Conservation (phyloP, 345 rosid species). For the Angophora floribunda region DNA sequence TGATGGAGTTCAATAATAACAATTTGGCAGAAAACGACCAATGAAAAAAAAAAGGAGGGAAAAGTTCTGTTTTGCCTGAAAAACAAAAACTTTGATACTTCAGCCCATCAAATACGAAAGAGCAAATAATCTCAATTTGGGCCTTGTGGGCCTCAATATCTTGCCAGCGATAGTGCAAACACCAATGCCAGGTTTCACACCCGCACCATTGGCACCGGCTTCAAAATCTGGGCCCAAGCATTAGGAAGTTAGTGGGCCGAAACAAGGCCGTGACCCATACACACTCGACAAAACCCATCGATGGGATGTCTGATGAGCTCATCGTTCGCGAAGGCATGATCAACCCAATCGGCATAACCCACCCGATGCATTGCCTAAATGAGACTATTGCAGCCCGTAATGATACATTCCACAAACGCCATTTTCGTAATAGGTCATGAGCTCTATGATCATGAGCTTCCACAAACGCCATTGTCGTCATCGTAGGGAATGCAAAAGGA, state of each 20-base stretch:
- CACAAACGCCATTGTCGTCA: neutral
- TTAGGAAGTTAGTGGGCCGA: neutral
- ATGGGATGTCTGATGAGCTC: neutral
- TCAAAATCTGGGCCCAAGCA: neutral
- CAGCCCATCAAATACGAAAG: neutral
- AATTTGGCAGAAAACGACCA: neutral
- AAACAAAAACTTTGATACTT: neutral
- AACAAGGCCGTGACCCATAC: neutral
- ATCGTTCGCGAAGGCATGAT: neutral
- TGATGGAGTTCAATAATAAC: neutral
- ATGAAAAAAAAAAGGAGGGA: fast-evolving
- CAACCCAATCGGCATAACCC: neutral
- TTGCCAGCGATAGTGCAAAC: neutral
- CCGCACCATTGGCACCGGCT: neutral
- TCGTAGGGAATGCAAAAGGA: neutral
- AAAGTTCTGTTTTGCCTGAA: neutral
- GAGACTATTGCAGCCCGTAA: neutral
- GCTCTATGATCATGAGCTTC: neutral
- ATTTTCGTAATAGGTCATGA: neutral
- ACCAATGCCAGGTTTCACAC: neutral
- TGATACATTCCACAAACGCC: neutral
- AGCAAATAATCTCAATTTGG: neutral
- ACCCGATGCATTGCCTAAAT: neutral
- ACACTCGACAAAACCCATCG: neutral
- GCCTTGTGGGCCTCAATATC: neutral